Evolutionary conservation across 768 basidiomycete genomes (phyloP).

Genomic region (Pholiota molesta): DNA sequence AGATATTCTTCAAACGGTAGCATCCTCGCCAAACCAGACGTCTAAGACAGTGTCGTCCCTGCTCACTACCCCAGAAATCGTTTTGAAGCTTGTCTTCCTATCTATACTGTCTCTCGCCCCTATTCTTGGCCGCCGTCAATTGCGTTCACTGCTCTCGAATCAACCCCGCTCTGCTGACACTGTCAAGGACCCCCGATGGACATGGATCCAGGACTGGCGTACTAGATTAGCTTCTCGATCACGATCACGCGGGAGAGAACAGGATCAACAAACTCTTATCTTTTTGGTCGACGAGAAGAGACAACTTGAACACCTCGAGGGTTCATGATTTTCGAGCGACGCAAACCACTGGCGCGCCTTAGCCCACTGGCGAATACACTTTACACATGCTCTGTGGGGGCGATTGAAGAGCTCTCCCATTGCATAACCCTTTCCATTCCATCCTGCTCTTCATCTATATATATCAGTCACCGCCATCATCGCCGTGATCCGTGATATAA

Average conservation of each 20-base stretch:
- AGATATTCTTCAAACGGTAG: constrained; percentile 84
- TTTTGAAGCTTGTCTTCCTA: constrained; percentile 81
- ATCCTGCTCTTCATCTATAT: background rate
- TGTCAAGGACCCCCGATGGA: constrained; percentile 44
- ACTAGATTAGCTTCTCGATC: constrained; percentile 57
- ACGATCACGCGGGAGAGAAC: constrained; percentile 47
- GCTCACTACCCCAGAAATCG: constrained; percentile 80
- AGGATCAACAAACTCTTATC: constrained; percentile 48
- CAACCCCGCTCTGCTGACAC: constrained; percentile 28
- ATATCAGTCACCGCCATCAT: background rate
- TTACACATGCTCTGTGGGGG: constrained; percentile 7
- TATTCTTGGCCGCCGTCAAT: constrained; percentile 72
- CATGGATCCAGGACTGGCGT: constrained; percentile 73
- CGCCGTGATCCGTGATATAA: background rate
- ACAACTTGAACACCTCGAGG: constrained; percentile 40
- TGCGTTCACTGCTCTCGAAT: constrained; percentile 58
- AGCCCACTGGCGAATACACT: background rate
- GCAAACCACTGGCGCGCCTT: background rate
- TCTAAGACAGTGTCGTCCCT: constrained; percentile 83
- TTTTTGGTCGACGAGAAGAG: constrained; percentile 61
- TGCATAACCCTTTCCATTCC: background rate
- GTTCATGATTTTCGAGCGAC: constrained; percentile 15
- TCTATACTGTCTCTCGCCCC: constrained; percentile 87
- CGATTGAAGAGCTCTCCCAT: constrained; percentile 4
- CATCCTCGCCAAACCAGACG: constrained; percentile 68